Evolutionary conservation across 2,329 filamentous ascomycete genomes (phyloP), one percentile per base, ranked within the genome.

Genomic region (Claviceps pusilla): DNA sequence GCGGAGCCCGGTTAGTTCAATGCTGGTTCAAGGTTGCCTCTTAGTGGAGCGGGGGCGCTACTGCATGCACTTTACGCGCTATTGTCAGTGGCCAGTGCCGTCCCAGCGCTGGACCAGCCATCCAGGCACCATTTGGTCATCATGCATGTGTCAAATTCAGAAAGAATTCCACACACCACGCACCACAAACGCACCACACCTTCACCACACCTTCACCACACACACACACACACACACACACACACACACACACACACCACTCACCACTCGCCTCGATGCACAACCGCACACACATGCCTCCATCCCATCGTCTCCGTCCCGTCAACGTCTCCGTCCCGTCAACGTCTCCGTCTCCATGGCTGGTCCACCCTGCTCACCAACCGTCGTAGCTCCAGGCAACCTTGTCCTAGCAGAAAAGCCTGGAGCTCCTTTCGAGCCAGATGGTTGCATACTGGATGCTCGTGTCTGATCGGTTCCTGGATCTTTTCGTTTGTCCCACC

Each of bases 381-480:
- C 50, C 54, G 55, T 53, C 54, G 56, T 57, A 58, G 57, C 61
- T 59, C 62, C 59, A 68, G 66, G 64, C 66, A 68, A 64, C 66
- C 63, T 62, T 60, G 59, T 60, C 53, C 47, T 41, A n/a, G 48
- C 28, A n/a, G 28, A n/a, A 52, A 45, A 28, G 41, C 11, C 35
- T 52, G 10, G 29, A 46, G 41, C 41, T 46, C 42, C 42, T 19
- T 54, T 55, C 52, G 42, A 56, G 50, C 47, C 55, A 59, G 33
- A 39, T 35, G 24, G 29, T 29, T 41, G 33, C 43, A 41, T 45
- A 5, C 33, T 46, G 28, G 46, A 39, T 51, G 52, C 52, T 45
- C 12, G 47, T 31, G 37, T 56, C 12, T 42, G 33, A 39, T 53
- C 50, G 42, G 56, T 57, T 57, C 56, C 56, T 57, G 54, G 50